A percentile compares a stretch with the other conserved stretches of the same genome.
These are phyloP conservation scores for Oryza punctata DNA, from an alignment of 176 grass and related monocot species.

Conservation along the genomic window DNA sequence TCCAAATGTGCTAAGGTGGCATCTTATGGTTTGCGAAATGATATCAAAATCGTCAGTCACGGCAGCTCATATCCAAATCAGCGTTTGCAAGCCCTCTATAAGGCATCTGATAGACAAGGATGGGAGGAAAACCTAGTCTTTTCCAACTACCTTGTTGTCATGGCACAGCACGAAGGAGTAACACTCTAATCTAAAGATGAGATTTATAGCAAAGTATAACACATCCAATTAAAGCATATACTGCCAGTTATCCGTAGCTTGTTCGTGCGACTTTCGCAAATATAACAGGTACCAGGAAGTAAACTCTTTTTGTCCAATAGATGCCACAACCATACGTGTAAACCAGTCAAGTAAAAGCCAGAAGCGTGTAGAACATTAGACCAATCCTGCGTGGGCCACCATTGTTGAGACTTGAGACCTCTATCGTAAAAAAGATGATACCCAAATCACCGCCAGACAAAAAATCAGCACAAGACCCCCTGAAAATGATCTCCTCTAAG, in stretches of 20 bases:
- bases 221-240: not conserved
- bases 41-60: constrained; percentile 11
- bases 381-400: constrained; percentile 26
- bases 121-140: constrained; percentile 46
- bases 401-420: constrained; percentile 39
- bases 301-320: constrained; percentile 11
- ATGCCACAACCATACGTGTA: not conserved
- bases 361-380: constrained; percentile 28
- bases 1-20: constrained; percentile 38
- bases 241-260: not conserved
- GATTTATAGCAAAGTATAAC: not conserved
- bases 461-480: not conserved
- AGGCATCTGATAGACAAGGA: constrained; percentile 34
- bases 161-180: constrained; percentile 2
- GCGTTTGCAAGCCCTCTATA: constrained; percentile 27
- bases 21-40: constrained; percentile 24
- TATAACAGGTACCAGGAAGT: not conserved
- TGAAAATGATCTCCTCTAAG: not conserved
- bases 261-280: not conserved
- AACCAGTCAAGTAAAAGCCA: constrained; percentile 27
- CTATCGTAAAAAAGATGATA: constrained; percentile 19
- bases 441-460: constrained; percentile 27
- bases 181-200: constrained; percentile 2
- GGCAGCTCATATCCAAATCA: constrained; percentile 32
- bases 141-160: constrained; percentile 39